A percentile compares a stretch with the other conserved stretches of the same genome.
Evolutionary conservation across 345 rosid species (phyloP).

Genomic region (Cochlearia excelsa): DNA sequence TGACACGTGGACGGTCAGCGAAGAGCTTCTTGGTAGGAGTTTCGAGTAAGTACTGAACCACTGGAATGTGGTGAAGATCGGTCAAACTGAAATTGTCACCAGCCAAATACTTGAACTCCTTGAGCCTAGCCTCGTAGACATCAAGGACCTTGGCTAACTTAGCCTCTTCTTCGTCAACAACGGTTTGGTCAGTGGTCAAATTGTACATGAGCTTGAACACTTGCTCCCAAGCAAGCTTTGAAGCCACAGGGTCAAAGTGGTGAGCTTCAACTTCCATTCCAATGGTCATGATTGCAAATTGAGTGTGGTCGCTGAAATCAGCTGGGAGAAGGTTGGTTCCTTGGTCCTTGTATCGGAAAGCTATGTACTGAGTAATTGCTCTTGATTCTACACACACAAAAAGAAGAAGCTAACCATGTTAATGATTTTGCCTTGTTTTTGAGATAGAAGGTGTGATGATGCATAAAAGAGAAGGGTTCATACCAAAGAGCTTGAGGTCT

Average conservation of each 20-base stretch:
- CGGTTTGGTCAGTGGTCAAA: slow-evolving; percentile 46
- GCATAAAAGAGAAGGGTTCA: neutral
- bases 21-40: slow-evolving; percentile 47
- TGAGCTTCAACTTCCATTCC: slow-evolving; percentile 77
- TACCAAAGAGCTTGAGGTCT: slow-evolving; percentile 72
- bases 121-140: slow-evolving; percentile 58
- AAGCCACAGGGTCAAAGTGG: slow-evolving; percentile 54
- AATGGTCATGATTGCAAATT: slow-evolving; percentile 32
- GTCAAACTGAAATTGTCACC: slow-evolving; percentile 60
- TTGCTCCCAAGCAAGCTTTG: slow-evolving; percentile 61
- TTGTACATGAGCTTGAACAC: slow-evolving; percentile 48
- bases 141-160: slow-evolving; percentile 56
- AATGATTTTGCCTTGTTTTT: slow-evolving; percentile 1
- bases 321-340: slow-evolving; percentile 51
- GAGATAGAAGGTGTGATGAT: neutral
- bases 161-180: slow-evolving; percentile 51
- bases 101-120: slow-evolving; percentile 62
- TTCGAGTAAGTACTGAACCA: slow-evolving; percentile 36
- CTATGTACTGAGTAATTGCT: slow-evolving; percentile 65
- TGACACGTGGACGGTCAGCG: slow-evolving; percentile 47
- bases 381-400: slow-evolving; percentile 58
- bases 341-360: slow-evolving; percentile 43
- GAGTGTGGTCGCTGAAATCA: slow-evolving; percentile 32
- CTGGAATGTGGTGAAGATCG: slow-evolving; percentile 74
- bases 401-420: neutral